A percentile compares a stretch with the other conserved stretches of the same genome.
Conservation (phyloP, 2,329 filamentous ascomycete species). For the Lasiodiplodia theobromae region DNA sequence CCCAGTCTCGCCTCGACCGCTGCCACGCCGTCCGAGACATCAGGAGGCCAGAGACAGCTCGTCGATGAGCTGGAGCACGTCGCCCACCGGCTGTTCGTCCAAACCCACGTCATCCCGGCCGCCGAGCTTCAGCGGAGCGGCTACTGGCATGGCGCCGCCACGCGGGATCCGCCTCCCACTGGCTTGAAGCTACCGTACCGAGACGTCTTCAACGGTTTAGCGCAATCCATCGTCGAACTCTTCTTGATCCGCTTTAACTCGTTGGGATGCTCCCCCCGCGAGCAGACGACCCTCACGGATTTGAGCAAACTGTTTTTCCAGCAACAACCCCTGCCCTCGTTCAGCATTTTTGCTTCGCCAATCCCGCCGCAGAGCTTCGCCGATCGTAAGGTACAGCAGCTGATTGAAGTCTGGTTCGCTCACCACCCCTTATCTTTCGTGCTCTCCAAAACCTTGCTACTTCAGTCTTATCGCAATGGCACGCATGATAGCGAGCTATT, state of each 20-base stretch:
- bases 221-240: conserved; percentile 12
- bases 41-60: conserved; percentile 1
- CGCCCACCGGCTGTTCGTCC: neutral
- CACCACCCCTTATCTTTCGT: conserved; percentile 51
- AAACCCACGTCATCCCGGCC: neutral
- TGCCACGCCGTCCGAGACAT: neutral
- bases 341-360: neutral
- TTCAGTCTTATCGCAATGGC: conserved; percentile 49
- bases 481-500: conserved; percentile 51
- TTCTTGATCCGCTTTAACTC: conserved; percentile 7
- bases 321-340: neutral
- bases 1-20: neutral
- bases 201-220: conserved; percentile 12
- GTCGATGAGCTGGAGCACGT: conserved; percentile 6
- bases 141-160: conserved; percentile 15
- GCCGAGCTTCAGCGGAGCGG: conserved; percentile 4
- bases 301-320: conserved; percentile 1
- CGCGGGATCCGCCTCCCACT: neutral
- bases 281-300: neutral
- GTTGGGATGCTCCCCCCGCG: conserved; percentile 10
- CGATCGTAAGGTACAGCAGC: conserved; percentile 30
- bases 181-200: conserved; percentile 12
- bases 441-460: conserved; percentile 52
- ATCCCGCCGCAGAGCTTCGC: conserved; percentile 8
- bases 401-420: conserved; percentile 54